These are phyloP conservation scores for Chenopodium album DNA, from an alignment of 148 eudicot species.

Conservation along the genomic window DNA sequence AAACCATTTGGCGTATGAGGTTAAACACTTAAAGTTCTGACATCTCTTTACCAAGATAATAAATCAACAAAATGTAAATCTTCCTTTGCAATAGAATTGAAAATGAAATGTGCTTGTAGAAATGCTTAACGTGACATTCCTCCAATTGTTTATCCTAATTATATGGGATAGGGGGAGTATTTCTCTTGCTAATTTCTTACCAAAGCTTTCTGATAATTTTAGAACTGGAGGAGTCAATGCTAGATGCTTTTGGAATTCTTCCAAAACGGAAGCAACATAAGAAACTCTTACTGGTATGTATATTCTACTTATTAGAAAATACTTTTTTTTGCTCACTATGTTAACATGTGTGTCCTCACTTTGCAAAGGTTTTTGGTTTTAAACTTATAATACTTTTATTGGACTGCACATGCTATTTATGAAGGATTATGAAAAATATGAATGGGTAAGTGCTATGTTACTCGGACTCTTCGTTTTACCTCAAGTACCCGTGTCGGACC, in stretches of 20 bases:
- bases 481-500: too few species aligned
- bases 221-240: slow-evolving; percentile 96
- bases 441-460: background rate
- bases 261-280: slow-evolving; percentile 92
- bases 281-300: slow-evolving; percentile 84
- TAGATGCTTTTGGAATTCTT: slow-evolving; percentile 94
- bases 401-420: background rate
- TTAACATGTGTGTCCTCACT: background rate
- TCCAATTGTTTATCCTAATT: background rate
- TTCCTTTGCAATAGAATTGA: background rate
- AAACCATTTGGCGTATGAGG: background rate
- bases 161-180: background rate
- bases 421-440: background rate
- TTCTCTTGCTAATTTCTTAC: slow-evolving; percentile 22
- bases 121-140: background rate
- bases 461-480: too few species aligned
- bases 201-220: slow-evolving; percentile 25
- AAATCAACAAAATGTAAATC: background rate
- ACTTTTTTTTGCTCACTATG: background rate
- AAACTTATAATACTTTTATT: background rate
- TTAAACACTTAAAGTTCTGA: background rate
- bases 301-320: background rate
- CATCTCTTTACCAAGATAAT: background rate
- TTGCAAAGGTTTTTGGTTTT: background rate
- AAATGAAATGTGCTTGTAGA: background rate